Base-by-base conservation (phyloP, 179 eudicot species). In the Silene noctiflora region DNA sequence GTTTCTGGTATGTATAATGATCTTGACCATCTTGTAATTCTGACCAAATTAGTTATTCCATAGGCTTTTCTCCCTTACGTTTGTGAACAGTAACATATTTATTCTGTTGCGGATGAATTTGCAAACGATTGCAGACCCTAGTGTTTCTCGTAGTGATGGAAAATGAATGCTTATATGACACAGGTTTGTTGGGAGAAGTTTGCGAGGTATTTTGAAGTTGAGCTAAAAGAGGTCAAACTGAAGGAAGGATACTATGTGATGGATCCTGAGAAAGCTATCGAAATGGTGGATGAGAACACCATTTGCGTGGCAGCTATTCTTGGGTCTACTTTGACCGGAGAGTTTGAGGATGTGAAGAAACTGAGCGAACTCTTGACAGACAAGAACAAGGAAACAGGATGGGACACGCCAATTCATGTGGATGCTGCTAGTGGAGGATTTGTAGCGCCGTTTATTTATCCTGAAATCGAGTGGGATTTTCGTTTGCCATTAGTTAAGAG, bases 381-480 rank as follows among this genome's bases (percentile, higher is more conserved):
- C 59, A 55, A 55, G 59, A 55, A 55, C 17, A 55, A 55, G 7
- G 59, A 55, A n/a, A 55, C 59, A 4, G 59, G 59, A 14, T 55
- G 59, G 59, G 59, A 55, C 20, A 55, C 59, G 59, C 59, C 59
- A 0, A 55, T 55, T 55, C 59, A 55, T 55, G 59, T 55, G 59
- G 59, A 55, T 55, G 59, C 59, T 55, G 59, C 59, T 55, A 55
- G 59, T 55, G 59, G 59, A 55, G 59, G 59, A 55, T 55, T 55
- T 4, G 59, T 55, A 0, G 59, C 59, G 17, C 59, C 59, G 59
- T 55, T 55, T 55, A 55, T 55, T 55, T 55, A 55, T 55, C 59
- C 59, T 55, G 59, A 55, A 55, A 55, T 55, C 6, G 59, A 55
- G 59, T 55, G 59, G 59, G 59, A 55, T 55, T 55, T 55, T 6